Base-by-base conservation (phyloP, 1,284 basidiomycete species). In the Rhodotorula mucilaginosa region DNA sequence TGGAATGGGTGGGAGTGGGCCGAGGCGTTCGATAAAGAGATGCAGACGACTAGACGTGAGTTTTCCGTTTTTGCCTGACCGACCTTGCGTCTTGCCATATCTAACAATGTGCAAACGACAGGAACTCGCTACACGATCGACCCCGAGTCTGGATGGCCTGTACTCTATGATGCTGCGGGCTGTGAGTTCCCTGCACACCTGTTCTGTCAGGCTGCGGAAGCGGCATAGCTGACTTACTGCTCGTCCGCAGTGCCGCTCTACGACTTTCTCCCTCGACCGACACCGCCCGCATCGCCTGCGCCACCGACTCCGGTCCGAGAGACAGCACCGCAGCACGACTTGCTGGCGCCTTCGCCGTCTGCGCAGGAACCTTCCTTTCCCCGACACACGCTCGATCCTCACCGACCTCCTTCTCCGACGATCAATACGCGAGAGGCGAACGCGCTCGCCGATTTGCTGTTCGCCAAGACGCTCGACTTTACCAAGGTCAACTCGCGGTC, bases 381-480 rank as follows among this genome's bases (percentile, higher is more conserved):
- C 21, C 48, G 54, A 8, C 34, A 56, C 19, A 58, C 58, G 10
- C 52, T 67, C 56, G 67, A 67, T 26, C 66, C 65, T 8, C 47
- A 73, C 34, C 70, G 77, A 2, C 86, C 87, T 76, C 86, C 88
- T 13, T 88, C 89, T 0, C 88, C 90, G 8, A 93, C 91, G 0
- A 88, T 92, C 73, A 91, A 91, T 79, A 93, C 91, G 58, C 93
- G 93, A 80, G 91, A 92, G 74, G 94, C 94, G 5, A 92, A 92
- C 82, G 89, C 89, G 69, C 91, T 97, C 88, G 95, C 93, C 80
- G 95, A 92, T 90, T 0, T 85, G 86, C 71, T 75, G 46, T 69
- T 77, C 64, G 69, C 72, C 52, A 70, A 71, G 51, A 76, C 74
- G 19, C 69, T 76, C 64, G 68, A 76, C 51, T 72, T 76, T 48